Evolutionary conservation across 768 basidiomycete genomes (phyloP).

Genomic region (Suillus ampliporus): DNA sequence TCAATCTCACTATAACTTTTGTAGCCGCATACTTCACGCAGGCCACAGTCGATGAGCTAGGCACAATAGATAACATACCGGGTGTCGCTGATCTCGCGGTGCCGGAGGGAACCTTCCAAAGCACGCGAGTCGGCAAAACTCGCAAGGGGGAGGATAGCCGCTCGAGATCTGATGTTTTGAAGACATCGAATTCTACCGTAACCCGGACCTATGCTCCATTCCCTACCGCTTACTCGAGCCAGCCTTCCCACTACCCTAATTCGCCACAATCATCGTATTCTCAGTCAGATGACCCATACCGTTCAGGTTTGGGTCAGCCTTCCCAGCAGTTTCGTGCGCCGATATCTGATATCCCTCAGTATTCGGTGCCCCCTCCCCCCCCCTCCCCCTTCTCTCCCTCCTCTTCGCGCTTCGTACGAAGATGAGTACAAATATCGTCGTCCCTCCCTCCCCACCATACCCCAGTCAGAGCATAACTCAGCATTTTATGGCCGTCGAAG

Average conservation of each 20-base stretch:
- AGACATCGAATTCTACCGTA: constrained; percentile 33
- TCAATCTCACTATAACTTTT: constrained; percentile 1
- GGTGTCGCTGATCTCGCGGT: constrained; percentile 64
- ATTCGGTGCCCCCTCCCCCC: constrained; percentile 32
- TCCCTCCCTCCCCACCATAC: constrained; percentile 30
- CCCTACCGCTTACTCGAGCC: constrained; percentile 37
- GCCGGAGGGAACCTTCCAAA: constrained; percentile 71
- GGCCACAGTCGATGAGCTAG: constrained; percentile 69
- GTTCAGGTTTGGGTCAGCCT: constrained; percentile 24
- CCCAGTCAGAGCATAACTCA: constrained; percentile 16
- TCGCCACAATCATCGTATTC: constrained; percentile 24
- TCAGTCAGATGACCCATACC: constrained; percentile 27
- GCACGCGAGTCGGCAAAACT: constrained; percentile 63
- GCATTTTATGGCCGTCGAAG: constrained; percentile 10
- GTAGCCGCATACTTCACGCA: constrained; percentile 87
- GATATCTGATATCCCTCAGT: constrained; percentile 33
- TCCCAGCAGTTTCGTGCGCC: constrained; percentile 28
- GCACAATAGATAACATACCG: constrained; percentile 72
- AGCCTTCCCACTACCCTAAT: constrained; percentile 31
- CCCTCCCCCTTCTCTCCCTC: constrained; percentile 33
- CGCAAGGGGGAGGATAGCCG: constrained; percentile 48
- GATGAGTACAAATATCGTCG: constrained; percentile 41
- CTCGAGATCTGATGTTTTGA: constrained; percentile 37
- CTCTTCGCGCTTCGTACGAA: constrained; percentile 29
- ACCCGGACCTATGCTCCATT: constrained; percentile 50